Percentiles rank a stretch among this genome's conserved stretches.
These are phyloP conservation scores for Trichoderma arundinaceum DNA, from an alignment of 2,329 filamentous ascomycete species.

Conservation along the genomic window DNA sequence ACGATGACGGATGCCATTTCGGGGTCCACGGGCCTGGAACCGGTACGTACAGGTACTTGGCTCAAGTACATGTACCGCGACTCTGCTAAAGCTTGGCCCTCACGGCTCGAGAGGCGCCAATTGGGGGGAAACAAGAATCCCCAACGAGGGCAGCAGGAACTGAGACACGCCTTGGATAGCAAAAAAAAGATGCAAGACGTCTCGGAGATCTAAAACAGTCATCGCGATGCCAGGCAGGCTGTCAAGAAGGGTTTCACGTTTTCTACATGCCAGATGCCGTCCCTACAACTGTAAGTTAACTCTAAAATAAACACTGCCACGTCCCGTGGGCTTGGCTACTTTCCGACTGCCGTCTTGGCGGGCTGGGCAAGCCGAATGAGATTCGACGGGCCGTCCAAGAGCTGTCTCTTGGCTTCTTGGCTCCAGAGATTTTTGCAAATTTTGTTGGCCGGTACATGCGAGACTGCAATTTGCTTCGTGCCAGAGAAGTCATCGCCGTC, in stretches of 20 bases:
- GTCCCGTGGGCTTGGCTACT: slow-evolving; percentile 29
- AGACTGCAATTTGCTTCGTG: not conserved
- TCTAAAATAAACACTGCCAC: slow-evolving; percentile 32
- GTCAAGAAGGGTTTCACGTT: not conserved
- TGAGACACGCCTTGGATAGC: too few relatives aligned
- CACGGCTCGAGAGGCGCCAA: too few relatives aligned
- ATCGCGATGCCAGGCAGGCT: too few relatives aligned
- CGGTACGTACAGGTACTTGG: not conserved
- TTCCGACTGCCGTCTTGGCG: slow-evolving; percentile 32
- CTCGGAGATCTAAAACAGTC: not conserved
- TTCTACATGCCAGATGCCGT: slow-evolving; percentile 1
- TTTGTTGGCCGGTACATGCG: not conserved
- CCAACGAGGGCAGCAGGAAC: too few relatives aligned
- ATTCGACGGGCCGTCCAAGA: slow-evolving; percentile 1
- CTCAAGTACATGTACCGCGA: not conserved
- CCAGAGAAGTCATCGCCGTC: not conserved
- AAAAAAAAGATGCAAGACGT: not conserved
- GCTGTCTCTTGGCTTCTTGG: slow-evolving; percentile 11
- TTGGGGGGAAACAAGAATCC: too few relatives aligned
- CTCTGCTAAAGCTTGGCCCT: not conserved
- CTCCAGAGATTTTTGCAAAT: not conserved
- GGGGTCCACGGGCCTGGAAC: slow-evolving; percentile 20
- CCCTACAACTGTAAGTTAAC: slow-evolving; percentile 8
- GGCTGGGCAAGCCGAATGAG: not conserved
- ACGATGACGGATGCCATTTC: not conserved